Base-by-base conservation (phyloP, 2,329 filamentous ascomycete species). In the Didymella lethalis region DNA sequence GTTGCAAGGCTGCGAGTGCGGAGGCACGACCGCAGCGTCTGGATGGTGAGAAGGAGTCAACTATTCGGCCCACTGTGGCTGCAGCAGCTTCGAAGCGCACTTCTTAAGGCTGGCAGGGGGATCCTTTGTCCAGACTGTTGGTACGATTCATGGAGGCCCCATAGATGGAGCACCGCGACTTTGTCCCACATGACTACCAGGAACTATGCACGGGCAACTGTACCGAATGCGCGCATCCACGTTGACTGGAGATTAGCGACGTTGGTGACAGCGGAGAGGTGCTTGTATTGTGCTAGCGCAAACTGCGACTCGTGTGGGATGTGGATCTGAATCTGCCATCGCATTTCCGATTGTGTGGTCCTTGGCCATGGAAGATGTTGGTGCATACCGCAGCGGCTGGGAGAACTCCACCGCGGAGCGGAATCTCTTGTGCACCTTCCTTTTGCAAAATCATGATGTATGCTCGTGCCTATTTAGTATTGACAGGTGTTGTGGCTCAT, bases 21-120 rank as follows among this genome's bases (percentile, higher is more conserved):
- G 51, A 51, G 53, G 29, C 10, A 31, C 29, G 29, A 31, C 29
- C 43, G 54, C 34, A 26, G 29, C 48, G 54, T 53, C 48, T 49
- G 34, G 52, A 50, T 20, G 51, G 32, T 31, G 31, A 11, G 59
- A 47, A 52, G 43, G 25, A 18, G 53, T 28, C 26, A 8, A 16
- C 32, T 23, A 16, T 43, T 46, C 38, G 50, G 25, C 44, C 20
- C 31, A 31, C 45, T 20, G 23, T 23, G 40, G 45, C 51, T 52
- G 40, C 25, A 29, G 34, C 25, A 40, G 47, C 43, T 32, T 51
- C 31, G 28, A 18, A 34, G 20, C 32, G 32, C 45, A 29, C 38
- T 48, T 58, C 26, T 48, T 47, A 48, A 48, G 23, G 18, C 32
- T 45, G 26, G 32, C 32, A 47, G 40, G 41, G 40, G 40, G 31